Evolutionary conservation across 192 early-diverging fungal species (phyloP).

Genomic region (Coemansia interrupta): DNA sequence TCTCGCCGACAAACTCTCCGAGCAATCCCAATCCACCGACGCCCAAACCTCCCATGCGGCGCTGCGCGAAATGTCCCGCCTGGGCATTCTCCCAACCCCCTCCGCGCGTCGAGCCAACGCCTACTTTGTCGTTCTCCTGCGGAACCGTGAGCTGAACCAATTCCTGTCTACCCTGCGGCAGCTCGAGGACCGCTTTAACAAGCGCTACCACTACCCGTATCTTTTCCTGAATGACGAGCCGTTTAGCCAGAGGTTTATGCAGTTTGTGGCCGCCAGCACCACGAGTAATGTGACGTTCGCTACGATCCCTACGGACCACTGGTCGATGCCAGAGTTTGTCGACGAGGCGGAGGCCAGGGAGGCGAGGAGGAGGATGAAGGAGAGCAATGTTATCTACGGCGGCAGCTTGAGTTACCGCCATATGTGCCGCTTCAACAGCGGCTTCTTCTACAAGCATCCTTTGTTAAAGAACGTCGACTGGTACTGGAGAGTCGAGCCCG

Average conservation of each 20-base stretch:
- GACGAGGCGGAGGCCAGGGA: conserved; percentile 24
- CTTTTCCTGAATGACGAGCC: conserved; percentile 67
- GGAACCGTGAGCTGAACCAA: conserved; percentile 55
- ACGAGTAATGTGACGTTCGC: conserved; percentile 57
- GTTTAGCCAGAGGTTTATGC: conserved; percentile 58
- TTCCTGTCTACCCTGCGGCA: conserved; percentile 53
- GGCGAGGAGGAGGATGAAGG: conserved; percentile 59
- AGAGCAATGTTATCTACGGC: conserved; percentile 65
- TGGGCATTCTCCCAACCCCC: conserved; percentile 14
- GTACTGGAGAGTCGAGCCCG: conserved; percentile 89
- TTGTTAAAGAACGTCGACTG: conserved; percentile 67
- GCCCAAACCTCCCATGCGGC: neutral
- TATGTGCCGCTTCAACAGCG: conserved; percentile 74
- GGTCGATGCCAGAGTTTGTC: conserved; percentile 52
- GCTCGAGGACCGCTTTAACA: conserved; percentile 67
- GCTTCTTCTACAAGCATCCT: conserved; percentile 63
- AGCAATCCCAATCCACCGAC: neutral
- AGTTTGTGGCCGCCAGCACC: conserved; percentile 39
- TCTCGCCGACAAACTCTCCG: conserved; percentile 17
- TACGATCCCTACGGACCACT: conserved; percentile 53
- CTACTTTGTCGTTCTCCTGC: conserved; percentile 56
- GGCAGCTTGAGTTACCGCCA: conserved; percentile 76
- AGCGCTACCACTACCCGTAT: conserved; percentile 65
- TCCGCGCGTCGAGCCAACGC: conserved; percentile 18
- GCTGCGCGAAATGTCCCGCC: conserved; percentile 11